Evolutionary conservation across 495 filamentous ascomycete species (phyloP).

Genomic region (Talaromyces ruber): DNA sequence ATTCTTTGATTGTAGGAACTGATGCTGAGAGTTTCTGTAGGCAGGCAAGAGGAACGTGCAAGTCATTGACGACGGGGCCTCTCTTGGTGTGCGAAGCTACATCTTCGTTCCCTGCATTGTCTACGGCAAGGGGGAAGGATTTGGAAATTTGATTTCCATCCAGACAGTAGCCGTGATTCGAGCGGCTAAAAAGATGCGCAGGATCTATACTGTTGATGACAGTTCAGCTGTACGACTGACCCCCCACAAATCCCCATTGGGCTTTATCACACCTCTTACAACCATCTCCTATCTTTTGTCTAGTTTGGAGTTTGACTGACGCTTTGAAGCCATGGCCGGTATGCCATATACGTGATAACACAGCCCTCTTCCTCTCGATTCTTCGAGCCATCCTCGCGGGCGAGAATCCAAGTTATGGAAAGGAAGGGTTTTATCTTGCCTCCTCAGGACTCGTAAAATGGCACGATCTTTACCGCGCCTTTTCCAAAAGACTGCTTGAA

Average conservation of each 20-base stretch:
- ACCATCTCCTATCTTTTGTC: too few relatives aligned
- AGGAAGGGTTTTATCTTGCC: slow-evolving; percentile 42
- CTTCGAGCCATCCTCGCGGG: slow-evolving; percentile 31
- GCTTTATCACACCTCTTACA: too few relatives aligned
- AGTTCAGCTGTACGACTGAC: slow-evolving; percentile 20
- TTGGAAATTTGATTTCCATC: slow-evolving; percentile 40
- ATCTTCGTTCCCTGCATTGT: slow-evolving; percentile 40
- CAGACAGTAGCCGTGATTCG: slow-evolving; percentile 39
- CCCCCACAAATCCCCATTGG: background rate
- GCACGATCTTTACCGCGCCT: slow-evolving; percentile 35
- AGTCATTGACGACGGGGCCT: slow-evolving; percentile 28
- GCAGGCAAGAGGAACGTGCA: slow-evolving; percentile 21
- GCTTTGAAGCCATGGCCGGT: slow-evolving; percentile 36
- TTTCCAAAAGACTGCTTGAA: slow-evolving; percentile 29
- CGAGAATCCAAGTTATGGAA: slow-evolving; percentile 24
- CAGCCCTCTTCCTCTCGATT: slow-evolving; percentile 31
- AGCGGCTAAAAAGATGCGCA: slow-evolving; percentile 24
- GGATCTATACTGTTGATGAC: slow-evolving; percentile 28
- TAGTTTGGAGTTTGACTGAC: background rate
- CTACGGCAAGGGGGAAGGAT: slow-evolving; percentile 37
- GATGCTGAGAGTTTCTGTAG: slow-evolving; percentile 13
- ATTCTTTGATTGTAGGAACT: background rate
- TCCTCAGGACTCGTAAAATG: slow-evolving; percentile 35
- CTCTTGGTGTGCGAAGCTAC: slow-evolving; percentile 31
- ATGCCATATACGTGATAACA: slow-evolving; percentile 35